Base-by-base conservation (phyloP, 192 early-diverging fungal genomes). In the Entophlyctis luteolus region DNA sequence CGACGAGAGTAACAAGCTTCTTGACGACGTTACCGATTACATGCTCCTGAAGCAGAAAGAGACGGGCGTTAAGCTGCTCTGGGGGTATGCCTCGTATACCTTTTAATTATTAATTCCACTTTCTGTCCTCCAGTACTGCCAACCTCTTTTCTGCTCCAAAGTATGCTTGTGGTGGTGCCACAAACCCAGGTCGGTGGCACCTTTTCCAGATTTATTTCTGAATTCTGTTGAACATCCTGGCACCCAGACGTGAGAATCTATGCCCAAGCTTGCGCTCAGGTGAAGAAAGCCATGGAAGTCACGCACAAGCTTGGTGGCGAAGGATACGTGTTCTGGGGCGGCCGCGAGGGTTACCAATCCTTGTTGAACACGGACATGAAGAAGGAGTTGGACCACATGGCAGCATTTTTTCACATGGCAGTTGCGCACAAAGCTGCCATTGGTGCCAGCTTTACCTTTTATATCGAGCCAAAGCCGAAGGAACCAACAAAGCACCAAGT, bases 401-500 rank as follows among this genome's bases (percentile, higher is more conserved):
- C 72, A 5, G 66, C 68, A 25, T 57, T 74, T 62, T 75, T 74
- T 48, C 57, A 67, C 18, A 74, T 74, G 72, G 72, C 72, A 28
- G 60, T 72, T 48, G 72, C 58, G 0, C 59, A 76, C 67, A 75
- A 72, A 36, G 48, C 39, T 23, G n/a, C 55, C 1, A 65, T 74
- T 53, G 72, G 72, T 12, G 59, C 72, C 22, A 70, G 20, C 12
- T 65, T 60, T 35, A 37, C 42, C 38, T 74, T 74, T 60, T 55
- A 63, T 23, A 74, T 74, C 52, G 72, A 74, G 65, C 72, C 72
- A n/a, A 74, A 74, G 65, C 72, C 72, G 32, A 55, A 56, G 37
- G 72, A 74, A 39, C 72, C 72, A 18, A 74, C 59, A n/a, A 74
- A 74, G 72, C 72, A 74, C 62, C 72, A 55, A n/a, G 42, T 45